Evolutionary conservation across 2,329 filamentous ascomycete species (phyloP), one percentile per base, ranked within the genome.

Genomic region (Sarocladium oryzae): DNA sequence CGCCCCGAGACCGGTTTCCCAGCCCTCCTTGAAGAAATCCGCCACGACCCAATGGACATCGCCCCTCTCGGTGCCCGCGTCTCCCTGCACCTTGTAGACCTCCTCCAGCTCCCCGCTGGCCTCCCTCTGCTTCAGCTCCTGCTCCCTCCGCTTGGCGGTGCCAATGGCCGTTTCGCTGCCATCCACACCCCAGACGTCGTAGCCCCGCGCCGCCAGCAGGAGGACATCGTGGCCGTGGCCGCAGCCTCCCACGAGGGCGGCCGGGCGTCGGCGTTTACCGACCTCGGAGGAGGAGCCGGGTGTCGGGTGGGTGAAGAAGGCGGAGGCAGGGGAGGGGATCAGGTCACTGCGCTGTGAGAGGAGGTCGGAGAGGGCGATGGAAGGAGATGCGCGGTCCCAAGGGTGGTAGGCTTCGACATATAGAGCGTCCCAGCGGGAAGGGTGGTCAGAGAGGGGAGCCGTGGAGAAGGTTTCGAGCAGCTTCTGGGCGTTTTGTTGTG

Each of bases 181-280:
- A 62, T 95, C 89, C 2, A 95, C 68, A 0, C 88, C 90, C 60
- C 81, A 84, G 1, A 83, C 82, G 66, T 95, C 85, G 63, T 88
- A 93, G 1, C 89, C 89, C 61, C 85, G 81, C 9, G 81, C 80
- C 48, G 83, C 79, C 40, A 95, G 76, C 33, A 95, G 73, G 9
- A 89, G 73, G 2, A 89, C 86, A 68, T 95, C 90, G 61, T 93
- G 86, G 4, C 89, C 90, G 43, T 80, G 78, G 0, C 89, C 90
- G 66, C 89, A 95, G 4, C 89, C 89, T 0, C 89, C 87, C 0
- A 95, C 85, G 8, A 95, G 72, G 1, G 85, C 89, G 32, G 59
- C 63, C 32, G 58, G 35, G 62, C 58, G 36, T 55, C 53, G 48
- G 61, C 59, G 32, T 53, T 33, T 23, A 55, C 49, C 30, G 60